Conservation (phyloP, 495 filamentous ascomycete species). For the Neurospora sp. region DNA sequence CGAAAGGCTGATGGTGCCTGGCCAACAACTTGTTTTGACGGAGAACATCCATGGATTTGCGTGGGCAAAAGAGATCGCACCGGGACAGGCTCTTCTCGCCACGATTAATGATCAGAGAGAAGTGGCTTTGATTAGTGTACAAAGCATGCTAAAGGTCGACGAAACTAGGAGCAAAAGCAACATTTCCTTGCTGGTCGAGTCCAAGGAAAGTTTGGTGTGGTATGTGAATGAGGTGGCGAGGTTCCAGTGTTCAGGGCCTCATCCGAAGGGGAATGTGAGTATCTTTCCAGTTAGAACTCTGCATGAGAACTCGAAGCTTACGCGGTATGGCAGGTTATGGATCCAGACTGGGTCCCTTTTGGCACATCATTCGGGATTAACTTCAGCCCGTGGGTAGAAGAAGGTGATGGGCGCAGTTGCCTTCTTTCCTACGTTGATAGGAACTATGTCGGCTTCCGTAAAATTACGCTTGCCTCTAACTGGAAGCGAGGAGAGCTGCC, state of each 20-base stretch:
- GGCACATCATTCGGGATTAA: conserved; percentile 36
- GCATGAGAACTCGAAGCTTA: not conserved
- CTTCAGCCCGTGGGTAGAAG: conserved; percentile 34
- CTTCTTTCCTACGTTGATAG: conserved; percentile 31
- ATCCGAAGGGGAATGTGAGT: conserved; percentile 25
- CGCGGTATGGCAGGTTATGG: conserved; percentile 10
- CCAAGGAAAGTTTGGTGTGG: conserved; percentile 26
- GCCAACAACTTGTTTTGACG: conserved; percentile 18
- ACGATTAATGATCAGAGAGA: conserved; percentile 35
- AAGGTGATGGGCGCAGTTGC: conserved; percentile 17
- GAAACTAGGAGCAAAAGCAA: conserved; percentile 5
- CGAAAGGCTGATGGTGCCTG: conserved; percentile 35
- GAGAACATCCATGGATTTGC: conserved; percentile 36
- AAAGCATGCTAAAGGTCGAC: conserved; percentile 13
- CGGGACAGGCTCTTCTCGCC: conserved; percentile 27
- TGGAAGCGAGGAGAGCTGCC: conserved; percentile 17
- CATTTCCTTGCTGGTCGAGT: not conserved
- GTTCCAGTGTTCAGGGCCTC: conserved; percentile 34
- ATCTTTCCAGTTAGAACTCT: not conserved
- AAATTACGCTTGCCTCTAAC: conserved; percentile 19
- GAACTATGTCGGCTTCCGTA: conserved; percentile 37
- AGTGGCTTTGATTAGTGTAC: conserved; percentile 33
- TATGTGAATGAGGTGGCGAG: conserved; percentile 31
- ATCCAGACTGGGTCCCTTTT: conserved; percentile 30
- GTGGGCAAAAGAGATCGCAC: conserved; percentile 33